A percentile compares a stretch with the other conserved stretches of the same genome.
These are phyloP conservation scores for Syzygium syzygioides DNA, from an alignment of 441 rosid genomes.

Conservation along the genomic window DNA sequence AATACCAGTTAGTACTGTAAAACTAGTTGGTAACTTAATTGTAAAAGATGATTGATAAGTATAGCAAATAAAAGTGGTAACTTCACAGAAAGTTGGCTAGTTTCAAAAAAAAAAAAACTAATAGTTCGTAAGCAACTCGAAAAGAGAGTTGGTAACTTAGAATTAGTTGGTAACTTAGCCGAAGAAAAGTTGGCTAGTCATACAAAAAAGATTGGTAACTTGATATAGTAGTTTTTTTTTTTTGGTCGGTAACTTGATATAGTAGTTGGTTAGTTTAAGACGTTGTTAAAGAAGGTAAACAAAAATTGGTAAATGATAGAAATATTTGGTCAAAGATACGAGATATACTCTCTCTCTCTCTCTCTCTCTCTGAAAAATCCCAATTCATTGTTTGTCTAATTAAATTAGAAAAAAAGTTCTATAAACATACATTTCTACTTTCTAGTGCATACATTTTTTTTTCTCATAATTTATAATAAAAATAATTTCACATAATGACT, in stretches of 20 bases:
- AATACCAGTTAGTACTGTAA: too few relatives aligned
- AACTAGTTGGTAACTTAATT: background rate
- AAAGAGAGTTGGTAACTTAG: background rate
- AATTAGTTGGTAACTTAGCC: background rate
- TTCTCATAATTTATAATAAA: background rate
- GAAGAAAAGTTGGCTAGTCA: background rate
- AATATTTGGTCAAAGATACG: background rate
- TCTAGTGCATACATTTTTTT: background rate
- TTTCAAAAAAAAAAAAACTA: background rate
- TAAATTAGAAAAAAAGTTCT: too few relatives aligned
- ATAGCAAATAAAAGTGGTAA: background rate
- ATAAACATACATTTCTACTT: too few relatives aligned
- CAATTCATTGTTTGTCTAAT: too few relatives aligned
- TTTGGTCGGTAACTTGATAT: background rate
- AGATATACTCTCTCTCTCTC: background rate
- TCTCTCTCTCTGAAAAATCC: background rate
- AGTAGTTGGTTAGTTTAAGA: background rate
- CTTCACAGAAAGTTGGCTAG: background rate
- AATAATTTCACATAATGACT: background rate
- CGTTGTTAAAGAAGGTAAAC: background rate
- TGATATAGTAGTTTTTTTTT: background rate
- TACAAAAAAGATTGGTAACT: background rate
- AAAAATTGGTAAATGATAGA: background rate
- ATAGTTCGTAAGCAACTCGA: background rate
- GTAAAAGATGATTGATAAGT: background rate